These are phyloP conservation scores for Artemisia tridentata DNA, from an alignment of 129 eudicot species.

Conservation along the genomic window DNA sequence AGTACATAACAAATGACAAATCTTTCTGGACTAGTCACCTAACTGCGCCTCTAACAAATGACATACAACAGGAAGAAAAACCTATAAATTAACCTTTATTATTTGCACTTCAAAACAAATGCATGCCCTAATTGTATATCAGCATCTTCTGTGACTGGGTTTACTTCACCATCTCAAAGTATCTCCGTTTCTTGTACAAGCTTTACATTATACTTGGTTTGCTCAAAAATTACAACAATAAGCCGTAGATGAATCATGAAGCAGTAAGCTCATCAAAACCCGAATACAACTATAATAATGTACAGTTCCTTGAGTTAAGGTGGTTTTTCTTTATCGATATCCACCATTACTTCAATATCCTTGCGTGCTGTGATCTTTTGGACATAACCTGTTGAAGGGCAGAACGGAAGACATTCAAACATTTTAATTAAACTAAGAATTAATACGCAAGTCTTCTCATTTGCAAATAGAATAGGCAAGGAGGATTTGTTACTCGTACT, in stretches of 20 bases:
- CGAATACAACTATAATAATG: neutral
- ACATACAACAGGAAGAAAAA: neutral
- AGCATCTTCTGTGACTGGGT: conserved; percentile 16
- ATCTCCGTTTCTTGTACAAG: conserved; percentile 3
- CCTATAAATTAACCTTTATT: neutral
- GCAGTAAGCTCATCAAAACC: conserved; percentile 20
- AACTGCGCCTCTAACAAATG: neutral
- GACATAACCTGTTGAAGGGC: conserved; percentile 67
- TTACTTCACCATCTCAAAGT: conserved; percentile 5
- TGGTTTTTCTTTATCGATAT: conserved; percentile 77
- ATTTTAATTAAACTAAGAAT: neutral
- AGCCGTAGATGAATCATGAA: conserved; percentile 28
- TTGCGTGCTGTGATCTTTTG: conserved; percentile 90
- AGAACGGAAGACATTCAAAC: conserved; percentile 10
- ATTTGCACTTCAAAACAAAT: conserved; percentile 13
- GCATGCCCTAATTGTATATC: conserved; percentile 18
- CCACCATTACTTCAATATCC: conserved; percentile 88
- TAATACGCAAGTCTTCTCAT: neutral
- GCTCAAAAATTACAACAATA: conserved; percentile 33
- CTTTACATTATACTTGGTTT: conserved; percentile 21
- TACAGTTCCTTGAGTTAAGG: conserved; percentile 36
- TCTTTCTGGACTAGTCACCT: neutral
- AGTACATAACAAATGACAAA: neutral
- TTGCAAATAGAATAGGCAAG: neutral
- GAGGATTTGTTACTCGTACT: too few species aligned